Conservation (phyloP, 2,329 filamentous ascomycete species). For the Ophiobolus disseminans region DNA sequence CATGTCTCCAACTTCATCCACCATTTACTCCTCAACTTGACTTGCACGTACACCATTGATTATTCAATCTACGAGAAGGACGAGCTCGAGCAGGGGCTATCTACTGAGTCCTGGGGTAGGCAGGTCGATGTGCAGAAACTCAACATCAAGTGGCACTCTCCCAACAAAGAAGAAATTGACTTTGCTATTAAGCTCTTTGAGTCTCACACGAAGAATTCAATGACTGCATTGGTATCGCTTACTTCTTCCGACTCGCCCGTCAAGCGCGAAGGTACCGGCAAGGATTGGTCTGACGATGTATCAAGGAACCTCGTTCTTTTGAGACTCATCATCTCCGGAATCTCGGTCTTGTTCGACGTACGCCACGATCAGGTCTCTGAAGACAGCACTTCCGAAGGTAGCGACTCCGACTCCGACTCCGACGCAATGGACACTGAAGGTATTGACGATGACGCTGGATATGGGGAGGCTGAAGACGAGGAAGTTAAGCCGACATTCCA, state of each 20-base stretch:
- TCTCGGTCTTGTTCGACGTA: constrained; percentile 88
- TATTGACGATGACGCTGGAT: constrained; percentile 58
- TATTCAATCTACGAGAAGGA: constrained; percentile 86
- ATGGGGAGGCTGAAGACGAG: constrained; percentile 77
- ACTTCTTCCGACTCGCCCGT: constrained; percentile 82
- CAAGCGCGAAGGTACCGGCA: constrained; percentile 92
- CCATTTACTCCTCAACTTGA: constrained; percentile 91
- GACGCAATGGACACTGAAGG: constrained; percentile 54
- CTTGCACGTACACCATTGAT: constrained; percentile 91
- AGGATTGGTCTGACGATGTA: constrained; percentile 98
- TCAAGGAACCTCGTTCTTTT: constrained; percentile 87
- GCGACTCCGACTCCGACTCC: constrained; percentile 37
- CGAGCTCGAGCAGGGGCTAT: constrained; percentile 72
- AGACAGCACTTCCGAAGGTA: constrained; percentile 61
- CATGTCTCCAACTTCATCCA: constrained; percentile 98
- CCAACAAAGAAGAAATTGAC: constrained; percentile 77
- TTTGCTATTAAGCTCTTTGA: constrained; percentile 92
- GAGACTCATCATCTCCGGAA: constrained; percentile 85
- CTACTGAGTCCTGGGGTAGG: constrained; percentile 83
- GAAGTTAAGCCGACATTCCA: constrained; percentile 85
- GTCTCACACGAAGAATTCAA: constrained; percentile 78
- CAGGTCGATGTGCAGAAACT: constrained; percentile 76
- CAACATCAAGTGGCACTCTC: constrained; percentile 90
- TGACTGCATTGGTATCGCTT: constrained; percentile 76
- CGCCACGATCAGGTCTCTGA: constrained; percentile 48